Evolutionary conservation across 441 rosid genomes (phyloP).

Genomic region (Biscutella auriculata): DNA sequence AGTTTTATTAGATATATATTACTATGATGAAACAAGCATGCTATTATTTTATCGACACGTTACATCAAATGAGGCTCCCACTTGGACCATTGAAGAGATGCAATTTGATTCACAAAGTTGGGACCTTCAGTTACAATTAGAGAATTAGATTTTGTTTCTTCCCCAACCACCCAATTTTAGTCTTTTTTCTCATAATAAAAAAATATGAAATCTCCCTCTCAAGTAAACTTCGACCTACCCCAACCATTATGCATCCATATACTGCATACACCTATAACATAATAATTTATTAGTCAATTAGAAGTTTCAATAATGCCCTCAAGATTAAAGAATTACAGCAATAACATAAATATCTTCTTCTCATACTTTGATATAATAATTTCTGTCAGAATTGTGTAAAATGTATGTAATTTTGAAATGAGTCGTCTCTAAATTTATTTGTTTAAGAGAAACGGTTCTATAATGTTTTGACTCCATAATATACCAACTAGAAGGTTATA

Average conservation of each 20-base stretch:
- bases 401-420: too few relatives aligned
- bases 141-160: slow-evolving; percentile 21
- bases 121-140: slow-evolving; percentile 8
- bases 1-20: not conserved
- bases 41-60: slow-evolving; percentile 7
- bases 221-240: not conserved
- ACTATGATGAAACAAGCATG: not conserved
- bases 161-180: slow-evolving; percentile 15
- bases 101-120: slow-evolving; percentile 4
- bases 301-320: not conserved
- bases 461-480: not conserved
- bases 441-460: not conserved
- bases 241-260: not conserved
- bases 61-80: slow-evolving; percentile 15
- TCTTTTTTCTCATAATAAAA: not conserved
- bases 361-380: too few relatives aligned
- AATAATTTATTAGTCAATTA: too few relatives aligned
- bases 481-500: not conserved
- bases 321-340: not conserved
- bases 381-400: too few relatives aligned
- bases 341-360: too few relatives aligned
- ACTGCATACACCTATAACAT: too few relatives aligned
- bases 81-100: slow-evolving; percentile 21
- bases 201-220: not conserved
- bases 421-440: not conserved